phyloP scores from a whole-genome alignment of 805 yeast species.

The Middelhovenomyces tepae region DNA sequence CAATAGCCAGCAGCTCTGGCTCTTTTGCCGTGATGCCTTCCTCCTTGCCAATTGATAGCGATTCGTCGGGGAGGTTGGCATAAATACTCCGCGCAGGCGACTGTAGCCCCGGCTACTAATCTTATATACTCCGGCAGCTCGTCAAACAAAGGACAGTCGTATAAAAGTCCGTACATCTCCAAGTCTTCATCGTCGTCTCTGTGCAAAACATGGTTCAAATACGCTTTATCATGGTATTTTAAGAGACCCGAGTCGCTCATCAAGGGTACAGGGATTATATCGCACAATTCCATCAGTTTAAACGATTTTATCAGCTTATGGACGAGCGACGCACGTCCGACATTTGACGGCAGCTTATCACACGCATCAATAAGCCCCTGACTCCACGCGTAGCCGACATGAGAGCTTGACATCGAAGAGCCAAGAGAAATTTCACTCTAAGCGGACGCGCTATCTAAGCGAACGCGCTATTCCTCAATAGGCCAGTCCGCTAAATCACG shows the following conservation, averaged over 20 bases:
- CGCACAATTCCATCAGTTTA: slow-evolving; percentile 26
- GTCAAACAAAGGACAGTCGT: slow-evolving; percentile 61
- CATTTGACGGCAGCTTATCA: slow-evolving; percentile 46
- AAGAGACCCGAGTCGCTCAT: slow-evolving; percentile 30
- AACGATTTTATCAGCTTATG: slow-evolving; percentile 35
- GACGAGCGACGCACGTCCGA: slow-evolving; percentile 41
- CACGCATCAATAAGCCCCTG: slow-evolving; percentile 14
- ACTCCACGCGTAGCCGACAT: slow-evolving; percentile 22
- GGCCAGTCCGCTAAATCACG: no score
- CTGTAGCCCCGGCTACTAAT: slow-evolving; percentile 48
- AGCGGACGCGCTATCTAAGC: no score
- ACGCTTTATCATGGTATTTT: slow-evolving; percentile 42
- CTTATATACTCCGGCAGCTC: slow-evolving; percentile 41
- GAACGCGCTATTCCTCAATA: no score
- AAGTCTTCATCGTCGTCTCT: slow-evolving; percentile 13
- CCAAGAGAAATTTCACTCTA: no score
- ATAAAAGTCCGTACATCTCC: slow-evolving; percentile 39
- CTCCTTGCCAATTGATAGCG: slow-evolving; percentile 71
- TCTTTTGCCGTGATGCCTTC: slow-evolving; percentile 60
- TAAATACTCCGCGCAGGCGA: slow-evolving; percentile 38
- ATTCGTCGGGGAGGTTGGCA: slow-evolving; percentile 19
- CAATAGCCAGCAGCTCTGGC: slow-evolving; percentile 60
- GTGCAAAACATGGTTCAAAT: slow-evolving; percentile 33
- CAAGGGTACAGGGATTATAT: slow-evolving; percentile 24
- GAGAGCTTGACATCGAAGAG: no score